Evolutionary conservation across 2,329 filamentous ascomycete species (phyloP).

Genomic region (Colletotrichum sp.): DNA sequence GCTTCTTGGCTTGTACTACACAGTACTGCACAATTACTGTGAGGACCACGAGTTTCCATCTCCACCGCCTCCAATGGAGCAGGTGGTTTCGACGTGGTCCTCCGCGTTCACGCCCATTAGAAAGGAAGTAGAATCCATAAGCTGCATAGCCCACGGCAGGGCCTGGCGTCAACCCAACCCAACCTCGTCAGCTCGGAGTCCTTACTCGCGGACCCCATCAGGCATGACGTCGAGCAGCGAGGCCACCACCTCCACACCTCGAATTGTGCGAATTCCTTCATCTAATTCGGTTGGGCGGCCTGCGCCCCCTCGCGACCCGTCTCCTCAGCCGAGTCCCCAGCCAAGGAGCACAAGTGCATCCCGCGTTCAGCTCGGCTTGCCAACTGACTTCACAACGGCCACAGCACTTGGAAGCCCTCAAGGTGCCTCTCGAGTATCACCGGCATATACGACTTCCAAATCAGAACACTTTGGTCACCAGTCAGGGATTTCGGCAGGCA

Average conservation of each 20-base stretch:
- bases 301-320: conserved; percentile 12
- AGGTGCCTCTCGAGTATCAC: conserved; percentile 31
- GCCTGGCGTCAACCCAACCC: conserved; percentile 57
- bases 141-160: conserved; percentile 70
- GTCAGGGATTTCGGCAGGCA: conserved; percentile 24
- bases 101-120: conserved; percentile 66
- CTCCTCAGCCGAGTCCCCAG: conserved; percentile 32
- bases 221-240: conserved; percentile 36
- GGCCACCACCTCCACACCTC: conserved; percentile 27
- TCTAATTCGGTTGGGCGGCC: conserved; percentile 30
- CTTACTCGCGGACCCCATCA: conserved; percentile 43
- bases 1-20: conserved; percentile 80
- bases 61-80: conserved; percentile 74
- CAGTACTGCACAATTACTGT: conserved; percentile 75
- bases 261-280: conserved; percentile 42
- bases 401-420: conserved; percentile 41
- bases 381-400: conserved; percentile 51
- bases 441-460: conserved; percentile 19
- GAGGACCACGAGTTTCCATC: conserved; percentile 72
- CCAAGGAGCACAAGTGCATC: conserved; percentile 28
- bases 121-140: conserved; percentile 69
- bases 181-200: conserved; percentile 34
- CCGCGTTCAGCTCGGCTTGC: conserved; percentile 35
- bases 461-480: conserved; percentile 36
- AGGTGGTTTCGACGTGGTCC: conserved; percentile 72